These are phyloP conservation scores for Kandelia obovata DNA, from an alignment of 345 rosid genomes.

Conservation along the genomic window DNA sequence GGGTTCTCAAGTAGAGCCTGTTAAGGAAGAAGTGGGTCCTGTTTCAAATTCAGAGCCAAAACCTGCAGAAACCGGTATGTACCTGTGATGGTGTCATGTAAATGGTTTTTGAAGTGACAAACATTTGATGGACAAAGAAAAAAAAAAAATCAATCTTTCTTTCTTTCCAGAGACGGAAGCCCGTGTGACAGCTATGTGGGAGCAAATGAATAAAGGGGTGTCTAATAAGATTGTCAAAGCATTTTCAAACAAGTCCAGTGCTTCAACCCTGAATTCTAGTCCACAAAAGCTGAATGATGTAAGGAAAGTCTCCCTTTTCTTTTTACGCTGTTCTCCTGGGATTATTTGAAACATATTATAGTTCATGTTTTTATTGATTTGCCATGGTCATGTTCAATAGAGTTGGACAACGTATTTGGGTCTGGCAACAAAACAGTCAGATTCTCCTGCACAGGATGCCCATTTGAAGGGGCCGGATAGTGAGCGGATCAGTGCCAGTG, in stretches of 20 bases:
- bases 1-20: constrained; percentile 27
- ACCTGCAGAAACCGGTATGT: constrained; percentile 32
- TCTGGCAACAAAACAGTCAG: constrained; percentile 11
- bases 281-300: constrained; percentile 45
- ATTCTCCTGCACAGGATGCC: background rate
- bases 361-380: background rate
- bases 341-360: background rate
- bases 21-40: constrained; percentile 21
- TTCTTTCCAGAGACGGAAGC: constrained; percentile 32
- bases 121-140: background rate
- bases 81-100: background rate
- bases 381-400: constrained; percentile 19
- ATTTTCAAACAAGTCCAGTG: constrained; percentile 23
- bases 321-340: background rate
- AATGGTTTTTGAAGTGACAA: background rate
- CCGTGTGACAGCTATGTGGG: constrained; percentile 56
- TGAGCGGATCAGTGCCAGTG: background rate
- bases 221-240: constrained; percentile 28
- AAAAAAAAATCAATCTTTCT: background rate
- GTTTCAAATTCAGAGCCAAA: constrained; percentile 22
- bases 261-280: constrained; percentile 23
- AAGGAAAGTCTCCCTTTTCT: constrained; percentile 20
- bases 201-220: constrained; percentile 59
- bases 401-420: constrained; percentile 39
- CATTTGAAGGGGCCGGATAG: background rate